Evolutionary conservation across 306 rosid genomes (phyloP).

Genomic region (Biancaea sappan): DNA sequence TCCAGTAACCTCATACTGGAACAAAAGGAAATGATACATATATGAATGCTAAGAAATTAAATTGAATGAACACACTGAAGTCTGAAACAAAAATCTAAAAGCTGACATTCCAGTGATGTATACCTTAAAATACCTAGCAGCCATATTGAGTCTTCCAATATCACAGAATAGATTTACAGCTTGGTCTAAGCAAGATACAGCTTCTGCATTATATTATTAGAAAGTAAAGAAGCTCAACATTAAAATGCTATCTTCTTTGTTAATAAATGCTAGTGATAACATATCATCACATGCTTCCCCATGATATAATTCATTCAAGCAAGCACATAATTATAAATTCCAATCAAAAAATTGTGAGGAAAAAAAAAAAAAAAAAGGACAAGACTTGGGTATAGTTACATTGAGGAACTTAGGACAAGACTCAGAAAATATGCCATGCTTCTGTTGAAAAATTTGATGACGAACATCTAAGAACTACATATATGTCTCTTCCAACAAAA

Average conservation of each 20-base stretch:
- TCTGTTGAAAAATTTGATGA: not conserved
- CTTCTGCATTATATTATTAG: constrained; percentile 48
- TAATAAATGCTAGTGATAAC: not conserved
- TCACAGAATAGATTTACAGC: constrained; percentile 86
- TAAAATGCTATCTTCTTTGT: not conserved
- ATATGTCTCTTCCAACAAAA: not conserved
- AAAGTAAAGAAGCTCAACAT: not conserved
- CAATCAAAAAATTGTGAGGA: too few relatives aligned
- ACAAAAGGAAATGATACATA: too few relatives aligned
- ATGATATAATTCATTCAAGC: not conserved
- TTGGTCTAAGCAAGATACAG: constrained; percentile 76
- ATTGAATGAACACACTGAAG: constrained; percentile 10
- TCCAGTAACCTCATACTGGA: not conserved
- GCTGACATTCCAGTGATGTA: not conserved
- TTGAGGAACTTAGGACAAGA: too few relatives aligned
- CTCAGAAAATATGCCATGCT: not conserved
- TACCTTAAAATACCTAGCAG: constrained; percentile 94
- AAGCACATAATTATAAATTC: not conserved
- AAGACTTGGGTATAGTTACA: too few relatives aligned
- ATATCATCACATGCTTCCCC: constrained; percentile 12
- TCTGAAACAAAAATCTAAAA: constrained; percentile 17
- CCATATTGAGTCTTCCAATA: constrained; percentile 97
- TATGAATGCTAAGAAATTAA: constrained; percentile 1
- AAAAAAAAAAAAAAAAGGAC: too few relatives aligned
- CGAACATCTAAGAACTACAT: not conserved